Conservation (phyloP, 495 filamentous ascomycete species). For the Chaetomium fimeti region DNA sequence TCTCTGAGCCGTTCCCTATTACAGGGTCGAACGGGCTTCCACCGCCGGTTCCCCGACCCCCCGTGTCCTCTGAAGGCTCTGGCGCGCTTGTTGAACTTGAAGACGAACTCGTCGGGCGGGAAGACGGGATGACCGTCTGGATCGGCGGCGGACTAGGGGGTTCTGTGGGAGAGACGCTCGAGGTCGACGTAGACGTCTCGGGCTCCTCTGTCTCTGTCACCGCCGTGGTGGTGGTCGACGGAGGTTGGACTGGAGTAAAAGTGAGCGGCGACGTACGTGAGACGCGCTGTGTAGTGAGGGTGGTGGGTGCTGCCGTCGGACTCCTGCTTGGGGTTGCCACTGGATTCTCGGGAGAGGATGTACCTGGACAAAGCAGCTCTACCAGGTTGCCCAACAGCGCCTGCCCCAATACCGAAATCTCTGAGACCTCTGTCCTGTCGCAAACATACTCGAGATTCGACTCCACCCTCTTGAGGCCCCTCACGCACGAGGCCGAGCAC, state of each 20-base stretch:
- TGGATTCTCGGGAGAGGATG: slow-evolving; percentile 3
- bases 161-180: slow-evolving; percentile 21
- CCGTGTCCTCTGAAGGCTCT: neutral
- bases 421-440: slow-evolving; percentile 28
- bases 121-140: slow-evolving; percentile 14
- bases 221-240: slow-evolving; percentile 22
- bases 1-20: neutral
- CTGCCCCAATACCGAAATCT: slow-evolving; percentile 38
- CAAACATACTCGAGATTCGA: slow-evolving; percentile 34
- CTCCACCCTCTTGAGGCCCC: slow-evolving; percentile 32
- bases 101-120: neutral
- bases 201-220: slow-evolving; percentile 15
- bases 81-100: slow-evolving; percentile 4
- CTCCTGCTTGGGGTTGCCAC: slow-evolving; percentile 16
- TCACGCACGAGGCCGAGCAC: slow-evolving; percentile 40
- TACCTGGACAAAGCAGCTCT: slow-evolving; percentile 36
- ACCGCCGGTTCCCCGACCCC: slow-evolving; percentile 22
- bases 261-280: slow-evolving; percentile 12
- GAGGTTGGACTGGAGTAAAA: slow-evolving; percentile 18
- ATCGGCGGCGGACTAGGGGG: slow-evolving; percentile 14
- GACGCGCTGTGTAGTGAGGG: slow-evolving; percentile 14
- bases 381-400: slow-evolving; percentile 39
- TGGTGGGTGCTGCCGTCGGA: slow-evolving; percentile 18
- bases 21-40: slow-evolving; percentile 34
- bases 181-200: slow-evolving; percentile 2